Conservation (phyloP, 179 eudicot species). For the Amaranthus tricolor region DNA sequence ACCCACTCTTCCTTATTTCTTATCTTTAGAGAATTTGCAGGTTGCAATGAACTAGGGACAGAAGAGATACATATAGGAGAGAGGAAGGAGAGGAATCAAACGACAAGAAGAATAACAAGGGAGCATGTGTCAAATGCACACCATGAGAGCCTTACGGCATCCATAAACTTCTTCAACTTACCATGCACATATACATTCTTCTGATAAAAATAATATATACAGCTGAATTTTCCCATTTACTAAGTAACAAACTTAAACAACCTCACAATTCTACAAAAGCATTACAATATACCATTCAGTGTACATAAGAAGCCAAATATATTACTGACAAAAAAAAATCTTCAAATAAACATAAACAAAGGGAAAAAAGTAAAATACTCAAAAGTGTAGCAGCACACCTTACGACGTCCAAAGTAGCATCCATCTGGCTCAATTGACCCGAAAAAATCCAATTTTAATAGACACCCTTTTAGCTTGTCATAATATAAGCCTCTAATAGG, state of each 20-base stretch:
- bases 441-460: conserved; percentile 92
- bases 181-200: too few species aligned
- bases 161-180: too few species aligned
- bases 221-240: too few species aligned
- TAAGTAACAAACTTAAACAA: neutral
- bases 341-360: conserved; percentile 2
- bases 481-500: conserved; percentile 93
- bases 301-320: neutral
- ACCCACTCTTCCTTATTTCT: neutral
- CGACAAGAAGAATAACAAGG: too few species aligned
- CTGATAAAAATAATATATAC: too few species aligned
- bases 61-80: too few species aligned
- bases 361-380: neutral
- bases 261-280: neutral
- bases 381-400: conserved; percentile 46
- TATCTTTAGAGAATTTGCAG: neutral
- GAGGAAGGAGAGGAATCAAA: too few species aligned
- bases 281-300: too few species aligned
- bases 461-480: conserved; percentile 89
- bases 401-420: conserved; percentile 90
- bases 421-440: conserved; percentile 96
- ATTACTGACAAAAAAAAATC: neutral
- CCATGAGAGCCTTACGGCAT: too few species aligned
- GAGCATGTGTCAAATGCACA: too few species aligned
- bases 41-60: too few species aligned